phyloP scores from a whole-genome alignment of 768 basidiomycete species.

The Suillus lakei region DNA sequence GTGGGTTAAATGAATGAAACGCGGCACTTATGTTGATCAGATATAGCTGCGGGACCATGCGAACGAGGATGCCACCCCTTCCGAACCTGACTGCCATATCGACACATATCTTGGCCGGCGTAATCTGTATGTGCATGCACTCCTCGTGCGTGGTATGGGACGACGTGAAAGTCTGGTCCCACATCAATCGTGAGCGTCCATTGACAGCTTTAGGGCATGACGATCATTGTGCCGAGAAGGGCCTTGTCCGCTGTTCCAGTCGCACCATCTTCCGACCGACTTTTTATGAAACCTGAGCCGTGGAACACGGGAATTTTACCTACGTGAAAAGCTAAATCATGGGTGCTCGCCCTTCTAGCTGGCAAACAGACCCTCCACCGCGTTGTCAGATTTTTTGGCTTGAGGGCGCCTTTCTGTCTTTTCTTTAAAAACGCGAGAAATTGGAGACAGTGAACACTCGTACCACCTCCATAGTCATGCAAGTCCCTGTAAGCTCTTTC shows the following conservation, averaged over 20 bases:
- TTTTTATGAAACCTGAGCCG: neutral
- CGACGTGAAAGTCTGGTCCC: too few species aligned
- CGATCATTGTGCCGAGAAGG: neutral
- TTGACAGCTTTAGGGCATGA: neutral
- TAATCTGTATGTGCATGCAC: neutral
- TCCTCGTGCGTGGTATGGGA: too few species aligned
- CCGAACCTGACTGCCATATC: neutral
- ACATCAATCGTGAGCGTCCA: neutral
- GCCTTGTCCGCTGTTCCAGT: neutral
- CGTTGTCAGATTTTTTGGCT: neutral
- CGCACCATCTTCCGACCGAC: neutral
- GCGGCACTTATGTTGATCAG: neutral
- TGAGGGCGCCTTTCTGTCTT: neutral
- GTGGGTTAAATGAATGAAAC: slow-evolving; percentile 2
- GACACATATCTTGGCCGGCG: neutral
- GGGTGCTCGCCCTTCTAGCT: neutral
- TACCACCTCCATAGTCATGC: neutral
- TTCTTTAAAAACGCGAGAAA: neutral
- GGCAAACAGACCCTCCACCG: neutral
- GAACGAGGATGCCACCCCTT: neutral
- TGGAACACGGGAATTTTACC: neutral
- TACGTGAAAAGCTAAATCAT: neutral
- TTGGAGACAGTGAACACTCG: neutral
- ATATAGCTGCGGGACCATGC: too few species aligned
- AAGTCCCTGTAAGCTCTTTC: neutral